Evolutionary conservation across 139 green algal species (phyloP).

Genomic region (Spirogloea muscicola): DNA sequence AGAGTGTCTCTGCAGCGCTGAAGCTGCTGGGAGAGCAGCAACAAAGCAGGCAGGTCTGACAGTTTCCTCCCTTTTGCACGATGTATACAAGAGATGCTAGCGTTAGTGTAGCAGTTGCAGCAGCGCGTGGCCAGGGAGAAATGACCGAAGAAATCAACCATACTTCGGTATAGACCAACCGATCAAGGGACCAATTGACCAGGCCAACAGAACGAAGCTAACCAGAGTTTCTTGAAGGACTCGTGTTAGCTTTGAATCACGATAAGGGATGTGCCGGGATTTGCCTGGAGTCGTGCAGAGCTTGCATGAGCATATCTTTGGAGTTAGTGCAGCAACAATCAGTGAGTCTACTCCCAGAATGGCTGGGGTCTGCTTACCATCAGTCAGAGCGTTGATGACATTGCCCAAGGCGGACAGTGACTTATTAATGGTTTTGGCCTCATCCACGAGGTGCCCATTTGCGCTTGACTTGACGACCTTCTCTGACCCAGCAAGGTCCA

Average conservation of each 20-base stretch:
- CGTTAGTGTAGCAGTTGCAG: too few species aligned
- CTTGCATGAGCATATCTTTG: background rate
- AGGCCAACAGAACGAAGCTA: too few species aligned
- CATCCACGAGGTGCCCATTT: constrained; percentile 30
- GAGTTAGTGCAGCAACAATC: background rate
- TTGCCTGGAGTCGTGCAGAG: constrained; percentile 9
- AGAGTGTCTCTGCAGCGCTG: constrained; percentile 47
- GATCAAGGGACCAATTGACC: background rate
- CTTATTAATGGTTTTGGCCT: constrained; percentile 55
- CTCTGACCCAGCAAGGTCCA: constrained; percentile 49
- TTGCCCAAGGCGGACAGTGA: constrained; percentile 46
- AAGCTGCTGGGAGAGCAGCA: constrained; percentile 77
- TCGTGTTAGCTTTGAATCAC: constrained; percentile 92
- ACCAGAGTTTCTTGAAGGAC: constrained; percentile 86
- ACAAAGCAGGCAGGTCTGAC: constrained; percentile 87
- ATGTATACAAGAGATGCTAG: background rate
- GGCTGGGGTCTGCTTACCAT: constrained; percentile 9
- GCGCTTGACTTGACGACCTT: constrained; percentile 46
- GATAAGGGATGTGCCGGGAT: constrained; percentile 83
- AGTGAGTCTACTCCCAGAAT: background rate
- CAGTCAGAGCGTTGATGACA: constrained; percentile 47
- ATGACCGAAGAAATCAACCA: too few species aligned
- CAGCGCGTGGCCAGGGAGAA: too few species aligned
- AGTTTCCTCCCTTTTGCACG: constrained; percentile 76
- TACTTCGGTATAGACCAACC: background rate